Conservation (phyloP, 306 rosid genomes). For the Inga laurina region DNA sequence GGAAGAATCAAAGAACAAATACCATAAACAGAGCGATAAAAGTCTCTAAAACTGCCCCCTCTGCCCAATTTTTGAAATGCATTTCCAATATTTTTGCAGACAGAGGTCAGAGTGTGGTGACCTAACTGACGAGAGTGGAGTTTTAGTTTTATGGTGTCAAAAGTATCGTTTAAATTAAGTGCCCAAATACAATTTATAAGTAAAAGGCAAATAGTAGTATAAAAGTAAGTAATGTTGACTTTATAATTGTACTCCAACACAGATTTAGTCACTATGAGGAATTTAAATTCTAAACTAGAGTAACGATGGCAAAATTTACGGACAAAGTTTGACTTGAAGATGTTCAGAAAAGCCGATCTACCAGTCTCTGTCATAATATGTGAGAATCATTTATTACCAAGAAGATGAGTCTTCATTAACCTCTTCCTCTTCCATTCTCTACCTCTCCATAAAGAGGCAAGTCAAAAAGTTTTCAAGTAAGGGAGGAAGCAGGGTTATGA, state of each 20-base stretch:
- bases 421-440: neutral
- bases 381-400: conserved; percentile 27
- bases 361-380: conserved; percentile 21
- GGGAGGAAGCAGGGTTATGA: neutral
- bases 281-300: conserved; percentile 7
- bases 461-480: neutral
- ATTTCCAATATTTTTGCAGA: neutral
- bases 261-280: neutral
- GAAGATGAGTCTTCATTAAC: conserved; percentile 12
- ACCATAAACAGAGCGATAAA: neutral
- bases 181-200: neutral
- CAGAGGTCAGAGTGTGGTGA: neutral
- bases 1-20: neutral
- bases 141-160: neutral
- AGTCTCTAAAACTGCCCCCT: no score
- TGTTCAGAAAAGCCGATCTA: neutral
- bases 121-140: conserved; percentile 18
- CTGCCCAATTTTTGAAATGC: no score
- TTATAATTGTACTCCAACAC: neutral
- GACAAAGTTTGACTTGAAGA: conserved; percentile 20
- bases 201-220: neutral
- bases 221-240: neutral
- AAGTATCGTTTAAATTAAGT: neutral
- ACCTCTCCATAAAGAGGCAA: neutral
- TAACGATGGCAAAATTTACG: neutral